Percentiles rank a stretch among this genome's conserved stretches.
Evolutionary conservation across 2,329 filamentous ascomycete genomes (phyloP).

Genomic region (Aureobasidium pullulans): DNA sequence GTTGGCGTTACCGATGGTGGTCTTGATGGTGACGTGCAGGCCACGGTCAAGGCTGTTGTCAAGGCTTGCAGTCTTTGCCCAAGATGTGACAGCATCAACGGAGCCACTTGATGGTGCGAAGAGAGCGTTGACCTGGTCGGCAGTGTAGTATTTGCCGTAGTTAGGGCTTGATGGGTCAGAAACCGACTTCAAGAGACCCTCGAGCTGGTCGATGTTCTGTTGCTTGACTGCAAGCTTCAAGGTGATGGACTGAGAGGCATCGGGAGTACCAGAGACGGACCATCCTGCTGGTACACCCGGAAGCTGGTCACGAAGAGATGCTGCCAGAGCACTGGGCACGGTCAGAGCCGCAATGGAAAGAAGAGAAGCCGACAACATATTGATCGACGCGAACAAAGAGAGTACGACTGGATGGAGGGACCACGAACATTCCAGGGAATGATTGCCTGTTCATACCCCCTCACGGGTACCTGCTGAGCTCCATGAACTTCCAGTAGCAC

Average conservation of each 20-base stretch:
- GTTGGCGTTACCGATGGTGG: constrained; percentile 46
- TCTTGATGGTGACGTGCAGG: constrained; percentile 56
- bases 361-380: constrained; percentile 1
- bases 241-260: background rate
- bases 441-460: background rate
- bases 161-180: constrained; percentile 52
- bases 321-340: background rate
- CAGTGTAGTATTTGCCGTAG: constrained; percentile 57
- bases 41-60: constrained; percentile 42
- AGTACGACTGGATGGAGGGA: background rate
- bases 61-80: constrained; percentile 49
- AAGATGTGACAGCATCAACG: constrained; percentile 44
- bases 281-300: constrained; percentile 4
- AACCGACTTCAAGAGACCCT: constrained; percentile 27
- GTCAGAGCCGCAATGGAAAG: constrained; percentile 9
- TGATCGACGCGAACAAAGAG: background rate
- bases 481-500: background rate
- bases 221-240: constrained; percentile 9
- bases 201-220: constrained; percentile 8
- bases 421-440: background rate
- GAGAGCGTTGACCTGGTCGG: constrained; percentile 50
- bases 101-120: constrained; percentile 46
- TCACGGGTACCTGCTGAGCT: background rate
- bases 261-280: constrained; percentile 3
- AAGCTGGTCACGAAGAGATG: constrained; percentile 4